Evolutionary conservation across 2,329 filamentous ascomycete species (phyloP).

Genomic region (Xylaria polymorpha): DNA sequence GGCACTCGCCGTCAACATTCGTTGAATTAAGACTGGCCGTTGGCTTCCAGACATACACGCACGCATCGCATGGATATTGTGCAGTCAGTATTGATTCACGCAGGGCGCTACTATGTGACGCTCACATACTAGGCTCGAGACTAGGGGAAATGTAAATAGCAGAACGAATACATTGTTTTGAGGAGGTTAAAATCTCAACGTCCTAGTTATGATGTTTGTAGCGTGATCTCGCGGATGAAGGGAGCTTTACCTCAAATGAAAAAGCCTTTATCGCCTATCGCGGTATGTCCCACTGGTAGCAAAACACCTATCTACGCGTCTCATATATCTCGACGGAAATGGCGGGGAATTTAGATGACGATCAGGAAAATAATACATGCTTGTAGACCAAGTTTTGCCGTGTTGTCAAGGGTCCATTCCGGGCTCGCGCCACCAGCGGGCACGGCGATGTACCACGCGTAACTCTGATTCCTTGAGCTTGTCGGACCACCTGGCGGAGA

Average conservation of each 20-base stretch:
- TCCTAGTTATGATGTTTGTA: neutral
- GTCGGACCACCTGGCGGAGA: conserved; percentile 39
- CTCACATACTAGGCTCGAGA: neutral
- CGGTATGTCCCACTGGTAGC: neutral
- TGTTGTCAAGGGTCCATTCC: conserved; percentile 32
- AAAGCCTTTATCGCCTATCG: neutral
- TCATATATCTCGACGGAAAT: neutral
- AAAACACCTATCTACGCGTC: neutral
- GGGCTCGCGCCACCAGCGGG: conserved; percentile 47
- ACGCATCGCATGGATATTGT: neutral
- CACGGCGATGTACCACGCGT: conserved; percentile 37
- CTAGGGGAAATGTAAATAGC: neutral
- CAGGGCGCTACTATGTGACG: neutral
- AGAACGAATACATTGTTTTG: neutral
- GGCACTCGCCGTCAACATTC: neutral
- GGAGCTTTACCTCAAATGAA: neutral
- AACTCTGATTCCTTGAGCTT: conserved; percentile 33
- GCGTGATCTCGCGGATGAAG: no score
- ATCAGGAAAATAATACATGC: neutral
- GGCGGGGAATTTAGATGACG: neutral
- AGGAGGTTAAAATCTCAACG: neutral
- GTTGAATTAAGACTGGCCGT: neutral
- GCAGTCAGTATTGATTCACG: neutral
- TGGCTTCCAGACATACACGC: neutral
- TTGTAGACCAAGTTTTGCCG: neutral